Base-by-base conservation (phyloP, 192 early-diverging fungal species). In the Rhizophagus prolifer region DNA sequence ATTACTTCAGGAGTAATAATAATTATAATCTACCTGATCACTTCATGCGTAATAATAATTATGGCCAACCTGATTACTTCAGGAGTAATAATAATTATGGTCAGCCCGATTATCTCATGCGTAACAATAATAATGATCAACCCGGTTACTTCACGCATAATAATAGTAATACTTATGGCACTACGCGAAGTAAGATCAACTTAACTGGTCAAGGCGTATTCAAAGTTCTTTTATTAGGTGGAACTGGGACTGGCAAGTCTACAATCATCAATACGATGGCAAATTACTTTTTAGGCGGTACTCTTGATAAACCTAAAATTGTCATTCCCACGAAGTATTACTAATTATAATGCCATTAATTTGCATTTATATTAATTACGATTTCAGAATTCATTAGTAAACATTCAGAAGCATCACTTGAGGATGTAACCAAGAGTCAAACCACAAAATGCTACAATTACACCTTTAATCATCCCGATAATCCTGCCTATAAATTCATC, bases 221-320 rank as follows among this genome's bases (percentile, higher is more conserved):
- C 70, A 72, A 72, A 72, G 25, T 72, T 31, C 70, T 72, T 58
- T 72, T 72, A 58, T 72, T 72, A 26, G 70, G 70, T 23, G 70
- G 31, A 38, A 72, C 70, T 19, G 70, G 47, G 12, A 36, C 70
- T 14, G 50, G 50, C 16, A 72, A 58, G 9, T 72, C 47, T 9
- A 72, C 70, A 0, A 58, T 72, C 10, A 72, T 72, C 28, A 72
- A 72, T 72, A 58, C 47, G n/a, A 58, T 72, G 25, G 26, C 50
- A 59, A 72, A 58, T 72, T 72, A 72, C 26, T 72, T 72, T 72
- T 31, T 72, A 58, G 6, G 54, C 16, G 47, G 70, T 58, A 58
- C 70, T 58, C 50, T 59, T 58, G 50, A 72, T 58, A 58, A 72
- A 0, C 50, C n/a, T 16, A 72, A 72, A 58, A 30, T 72, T 58